Evolutionary conservation across 2,329 filamentous ascomycete genomes (phyloP).

Genomic region (Reticulascus tulasneorum): DNA sequence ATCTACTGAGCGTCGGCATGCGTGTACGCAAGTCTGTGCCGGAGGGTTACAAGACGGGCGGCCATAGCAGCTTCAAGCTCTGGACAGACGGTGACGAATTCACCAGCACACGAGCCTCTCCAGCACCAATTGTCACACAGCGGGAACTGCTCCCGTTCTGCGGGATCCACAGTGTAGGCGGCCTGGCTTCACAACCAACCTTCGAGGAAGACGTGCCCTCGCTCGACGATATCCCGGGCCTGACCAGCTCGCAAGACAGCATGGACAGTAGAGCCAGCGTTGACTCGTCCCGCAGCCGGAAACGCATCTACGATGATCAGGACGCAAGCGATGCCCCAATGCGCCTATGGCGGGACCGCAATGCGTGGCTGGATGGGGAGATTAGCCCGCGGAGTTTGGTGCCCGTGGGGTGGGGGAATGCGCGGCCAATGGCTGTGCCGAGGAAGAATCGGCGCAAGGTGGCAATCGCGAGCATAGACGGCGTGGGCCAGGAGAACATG

Average conservation of each 20-base stretch:
- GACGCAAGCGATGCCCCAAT: conserved; percentile 23
- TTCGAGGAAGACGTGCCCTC: conserved; percentile 22
- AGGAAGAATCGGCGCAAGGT: conserved; percentile 19
- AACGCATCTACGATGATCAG: conserved; percentile 44
- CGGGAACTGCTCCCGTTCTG: conserved; percentile 76
- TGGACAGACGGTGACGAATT: conserved; percentile 44
- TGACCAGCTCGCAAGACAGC: conserved; percentile 56
- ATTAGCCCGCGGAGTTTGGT: conserved; percentile 35
- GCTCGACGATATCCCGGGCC: conserved; percentile 39
- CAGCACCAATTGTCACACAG: conserved; percentile 21
- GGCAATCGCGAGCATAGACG: conserved; percentile 9
- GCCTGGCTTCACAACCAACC: conserved; percentile 55
- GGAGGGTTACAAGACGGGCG: conserved; percentile 85
- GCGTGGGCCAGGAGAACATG: conserved; percentile 44
- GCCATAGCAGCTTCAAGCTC: conserved; percentile 45
- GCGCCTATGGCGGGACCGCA: conserved; percentile 20
- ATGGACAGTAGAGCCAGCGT: conserved; percentile 29
- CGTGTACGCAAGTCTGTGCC: conserved; percentile 87
- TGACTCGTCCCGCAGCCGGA: conserved; percentile 30
- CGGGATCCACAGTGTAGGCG: conserved; percentile 72
- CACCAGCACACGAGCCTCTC: conserved; percentile 2
- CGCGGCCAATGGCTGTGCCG: conserved; percentile 47
- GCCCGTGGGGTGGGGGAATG: conserved; percentile 32
- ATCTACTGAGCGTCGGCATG: conserved; percentile 91
- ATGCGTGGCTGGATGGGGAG: conserved; percentile 31